Evolutionary conservation across 176 grass and related monocot species (phyloP).

Genomic region (Thalia dealbata): DNA sequence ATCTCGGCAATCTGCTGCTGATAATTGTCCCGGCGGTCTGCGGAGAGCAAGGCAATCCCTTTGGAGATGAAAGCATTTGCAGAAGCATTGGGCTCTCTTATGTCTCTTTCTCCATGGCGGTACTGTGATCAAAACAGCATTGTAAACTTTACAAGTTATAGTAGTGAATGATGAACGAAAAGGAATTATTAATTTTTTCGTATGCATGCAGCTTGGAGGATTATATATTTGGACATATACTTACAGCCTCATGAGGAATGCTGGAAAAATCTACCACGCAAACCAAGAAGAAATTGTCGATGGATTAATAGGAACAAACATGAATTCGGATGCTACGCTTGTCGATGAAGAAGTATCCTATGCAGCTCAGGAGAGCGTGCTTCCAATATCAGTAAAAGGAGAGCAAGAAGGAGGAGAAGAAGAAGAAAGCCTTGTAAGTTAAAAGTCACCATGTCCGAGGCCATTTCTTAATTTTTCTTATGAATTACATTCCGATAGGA

Average conservation of each 20-base stretch:
- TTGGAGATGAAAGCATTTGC: slow-evolving; percentile 35
- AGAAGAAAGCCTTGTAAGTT: slow-evolving; percentile 44
- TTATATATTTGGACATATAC: slow-evolving; percentile 24
- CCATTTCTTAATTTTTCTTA: background rate
- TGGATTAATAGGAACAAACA: background rate
- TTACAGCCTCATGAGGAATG: background rate
- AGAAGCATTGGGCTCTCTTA: slow-evolving; percentile 52
- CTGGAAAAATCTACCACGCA: background rate
- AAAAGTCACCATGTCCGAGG: background rate
- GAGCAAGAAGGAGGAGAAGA: slow-evolving; percentile 20
- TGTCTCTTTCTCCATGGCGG: slow-evolving; percentile 85
- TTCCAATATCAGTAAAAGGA: slow-evolving; percentile 27
- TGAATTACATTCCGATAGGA: background rate
- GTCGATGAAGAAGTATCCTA: background rate
- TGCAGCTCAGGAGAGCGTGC: slow-evolving; percentile 25
- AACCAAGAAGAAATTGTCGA: background rate
- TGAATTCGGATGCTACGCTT: background rate
- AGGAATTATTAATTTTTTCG: no score
- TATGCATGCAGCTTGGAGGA: slow-evolving; percentile 54
- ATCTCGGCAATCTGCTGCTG: slow-evolving; percentile 65
- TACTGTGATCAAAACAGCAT: slow-evolving; percentile 19
- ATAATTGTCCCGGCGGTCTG: slow-evolving; percentile 72
- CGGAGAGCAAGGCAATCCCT: slow-evolving; percentile 63
- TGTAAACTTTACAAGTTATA: background rate
- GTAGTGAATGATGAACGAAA: background rate